Conservation (phyloP, 768 basidiomycete genomes). For the Boletus fagicola region DNA sequence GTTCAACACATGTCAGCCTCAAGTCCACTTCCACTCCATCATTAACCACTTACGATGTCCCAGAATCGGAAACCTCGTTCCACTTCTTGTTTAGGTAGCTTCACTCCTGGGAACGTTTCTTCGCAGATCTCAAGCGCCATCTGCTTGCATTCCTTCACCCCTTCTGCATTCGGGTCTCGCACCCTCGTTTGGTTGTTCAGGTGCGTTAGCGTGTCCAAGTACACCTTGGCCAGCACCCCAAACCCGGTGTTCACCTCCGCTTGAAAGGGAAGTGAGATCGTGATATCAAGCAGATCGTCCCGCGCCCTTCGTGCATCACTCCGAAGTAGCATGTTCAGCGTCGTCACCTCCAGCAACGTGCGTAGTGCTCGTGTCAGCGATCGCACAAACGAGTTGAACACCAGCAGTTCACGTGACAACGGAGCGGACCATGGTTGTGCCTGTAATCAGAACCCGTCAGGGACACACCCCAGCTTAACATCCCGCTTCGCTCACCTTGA, state of each 20-base stretch:
- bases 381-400: conserved; percentile 97
- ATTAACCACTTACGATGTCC: conserved; percentile 76
- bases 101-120: conserved; percentile 92
- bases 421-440: conserved; percentile 93
- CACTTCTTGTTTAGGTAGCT: conserved; percentile 81
- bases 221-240: conserved; percentile 95
- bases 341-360: conserved; percentile 85
- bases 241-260: conserved; percentile 97
- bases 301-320: conserved; percentile 82
- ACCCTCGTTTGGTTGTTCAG: conserved; percentile 79
- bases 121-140: conserved; percentile 91
- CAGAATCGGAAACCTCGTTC: conserved; percentile 98
- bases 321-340: conserved; percentile 90
- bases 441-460: conserved; percentile 40
- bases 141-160: conserved; percentile 78
- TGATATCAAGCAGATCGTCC: conserved; percentile 90
- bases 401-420: conserved; percentile 90
- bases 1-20: conserved; percentile 28
- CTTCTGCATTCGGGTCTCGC: conserved; percentile 72
- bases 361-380: conserved; percentile 88
- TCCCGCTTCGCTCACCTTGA: conserved; percentile 61
- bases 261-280: conserved; percentile 92
- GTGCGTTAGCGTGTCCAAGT: conserved; percentile 89
- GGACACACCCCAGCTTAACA: not conserved
- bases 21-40: conserved; percentile 8